phyloP scores from a whole-genome alignment of 768 basidiomycete species.

The Sarcodon aspratus region DNA sequence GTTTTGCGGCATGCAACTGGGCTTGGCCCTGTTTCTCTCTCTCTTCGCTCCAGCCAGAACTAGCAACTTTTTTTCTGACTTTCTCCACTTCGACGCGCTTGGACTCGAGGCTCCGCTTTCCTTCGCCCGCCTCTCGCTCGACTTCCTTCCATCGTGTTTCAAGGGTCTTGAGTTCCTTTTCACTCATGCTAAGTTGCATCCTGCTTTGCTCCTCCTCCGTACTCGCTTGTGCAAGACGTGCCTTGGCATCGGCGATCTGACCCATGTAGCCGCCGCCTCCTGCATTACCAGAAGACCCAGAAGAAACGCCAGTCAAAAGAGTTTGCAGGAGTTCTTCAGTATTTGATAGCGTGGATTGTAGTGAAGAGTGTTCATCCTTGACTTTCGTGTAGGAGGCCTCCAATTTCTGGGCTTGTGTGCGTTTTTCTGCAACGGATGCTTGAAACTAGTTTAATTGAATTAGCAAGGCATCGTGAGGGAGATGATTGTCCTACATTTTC shows the following conservation, averaged over 20 bases:
- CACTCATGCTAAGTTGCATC: conserved; percentile 61
- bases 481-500: conserved; percentile 36
- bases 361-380: conserved; percentile 56
- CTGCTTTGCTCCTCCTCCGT: conserved; percentile 82
- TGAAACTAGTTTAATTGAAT: conserved; percentile 35
- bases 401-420: conserved; percentile 42
- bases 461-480: background rate
- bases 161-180: conserved; percentile 70
- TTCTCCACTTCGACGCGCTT: conserved; percentile 49
- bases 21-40: conserved; percentile 51
- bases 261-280: conserved; percentile 89
- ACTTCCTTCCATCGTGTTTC: conserved; percentile 75
- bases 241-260: conserved; percentile 80
- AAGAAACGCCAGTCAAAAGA: conserved; percentile 83
- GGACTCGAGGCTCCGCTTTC: conserved; percentile 52
- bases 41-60: conserved; percentile 67
- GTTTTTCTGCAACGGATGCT: conserved; percentile 45
- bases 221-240: conserved; percentile 58
- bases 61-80: conserved; percentile 37
- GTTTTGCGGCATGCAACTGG: conserved; percentile 38
- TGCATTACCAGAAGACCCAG: conserved; percentile 47
- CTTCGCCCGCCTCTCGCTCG: conserved; percentile 73
- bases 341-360: conserved; percentile 50
- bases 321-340: conserved; percentile 93
- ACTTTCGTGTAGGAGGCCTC: conserved; percentile 43